Conservation (phyloP, 2,329 filamentous ascomycete genomes). For the Arthrinium phaeospermum region DNA sequence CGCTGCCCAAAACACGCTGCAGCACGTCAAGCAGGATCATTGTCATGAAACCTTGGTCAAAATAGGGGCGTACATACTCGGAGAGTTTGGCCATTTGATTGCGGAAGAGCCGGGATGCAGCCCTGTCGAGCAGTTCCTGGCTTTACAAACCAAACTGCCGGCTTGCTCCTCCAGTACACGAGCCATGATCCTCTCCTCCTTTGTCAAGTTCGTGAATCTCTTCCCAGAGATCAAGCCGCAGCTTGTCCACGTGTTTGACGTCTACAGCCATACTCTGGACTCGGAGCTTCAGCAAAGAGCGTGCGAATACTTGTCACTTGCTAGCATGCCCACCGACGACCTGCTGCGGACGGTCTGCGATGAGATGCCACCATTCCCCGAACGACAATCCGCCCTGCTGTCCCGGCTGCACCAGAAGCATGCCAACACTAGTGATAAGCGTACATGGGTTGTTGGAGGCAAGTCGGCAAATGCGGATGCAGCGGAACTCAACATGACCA, state of each 20-base stretch:
- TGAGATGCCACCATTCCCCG: slow-evolving; percentile 98
- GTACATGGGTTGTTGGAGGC: slow-evolving; percentile 97
- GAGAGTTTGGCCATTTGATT: slow-evolving; percentile 96
- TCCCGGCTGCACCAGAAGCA: slow-evolving; percentile 95
- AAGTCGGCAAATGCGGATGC: slow-evolving; percentile 90
- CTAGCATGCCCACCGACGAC: slow-evolving; percentile 86
- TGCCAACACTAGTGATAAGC: slow-evolving; percentile 88
- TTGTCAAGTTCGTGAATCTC: slow-evolving; percentile 96
- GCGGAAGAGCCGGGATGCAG: slow-evolving; percentile 91
- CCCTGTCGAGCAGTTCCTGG: slow-evolving; percentile 96
- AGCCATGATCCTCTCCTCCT: slow-evolving; percentile 93
- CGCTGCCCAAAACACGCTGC: slow-evolving; percentile 88
- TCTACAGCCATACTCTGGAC: slow-evolving; percentile 93
- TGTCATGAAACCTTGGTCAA: slow-evolving; percentile 98
- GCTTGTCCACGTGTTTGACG: slow-evolving; percentile 84
- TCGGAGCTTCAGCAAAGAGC: slow-evolving; percentile 95
- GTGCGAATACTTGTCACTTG: slow-evolving; percentile 90
- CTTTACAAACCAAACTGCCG: slow-evolving; percentile 87
- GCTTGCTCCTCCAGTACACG: slow-evolving; percentile 87
- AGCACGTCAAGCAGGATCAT: slow-evolving; percentile 90
- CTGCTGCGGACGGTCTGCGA: slow-evolving; percentile 92
- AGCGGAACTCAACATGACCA: slow-evolving; percentile 79
- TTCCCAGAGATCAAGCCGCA: slow-evolving; percentile 99
- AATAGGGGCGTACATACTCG: slow-evolving; percentile 94
- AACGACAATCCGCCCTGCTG: slow-evolving; percentile 88